Evolutionary conservation across 2,329 filamentous ascomycete genomes (phyloP), one percentile per base, ranked within the genome.

Genomic region (Aspergillus eucalypticola): DNA sequence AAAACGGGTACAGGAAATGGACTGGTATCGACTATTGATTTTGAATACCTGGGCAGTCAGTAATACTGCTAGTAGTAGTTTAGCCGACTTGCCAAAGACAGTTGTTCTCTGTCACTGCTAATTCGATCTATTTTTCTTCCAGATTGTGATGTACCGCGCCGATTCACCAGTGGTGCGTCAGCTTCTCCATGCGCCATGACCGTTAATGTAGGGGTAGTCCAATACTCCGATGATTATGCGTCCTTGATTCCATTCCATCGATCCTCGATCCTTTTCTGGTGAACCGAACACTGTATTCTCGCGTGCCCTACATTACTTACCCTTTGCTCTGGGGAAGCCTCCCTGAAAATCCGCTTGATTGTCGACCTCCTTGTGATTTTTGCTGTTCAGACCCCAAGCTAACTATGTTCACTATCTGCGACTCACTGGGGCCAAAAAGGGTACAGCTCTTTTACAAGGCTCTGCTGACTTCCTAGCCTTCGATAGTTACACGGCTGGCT

Each of bases 211-310:
- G 53, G 53, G 53, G 38, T 27, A 32, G 53, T 27, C 39, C 53
- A 55, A 55, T 55, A 55, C 44, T 41, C 53, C 27, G 53, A 55
- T 55, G 44, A 32, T 32, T 39, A 55, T 55, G 23, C 41, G 53
- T 32, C 41, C 53, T 44, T 44, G 25, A 19, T 41, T 39, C 25
- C 29, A 27, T 35, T 27, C n/a, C n/a, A 11, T 27, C n/a, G 6
- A 8, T 32, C 46, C 8, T 32, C 25, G 25, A 27, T 17, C n/a
- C 25, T 50, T 17, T 25, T 27, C 25, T 27, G 25, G 25, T 5
- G 8, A 19, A 10, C n/a, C 11, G 32, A 13, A 13, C 32, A 35
- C 32, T 35, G 46, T 17, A 11, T 8, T 8, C 13, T 23, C 25
- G 23, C 27, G 10, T 10, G n/a, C 10, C 29, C 25, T 25, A 11